phyloP scores from a whole-genome alignment of 108 stramenopile species.

The Phaeodactylum tricornutum region DNA sequence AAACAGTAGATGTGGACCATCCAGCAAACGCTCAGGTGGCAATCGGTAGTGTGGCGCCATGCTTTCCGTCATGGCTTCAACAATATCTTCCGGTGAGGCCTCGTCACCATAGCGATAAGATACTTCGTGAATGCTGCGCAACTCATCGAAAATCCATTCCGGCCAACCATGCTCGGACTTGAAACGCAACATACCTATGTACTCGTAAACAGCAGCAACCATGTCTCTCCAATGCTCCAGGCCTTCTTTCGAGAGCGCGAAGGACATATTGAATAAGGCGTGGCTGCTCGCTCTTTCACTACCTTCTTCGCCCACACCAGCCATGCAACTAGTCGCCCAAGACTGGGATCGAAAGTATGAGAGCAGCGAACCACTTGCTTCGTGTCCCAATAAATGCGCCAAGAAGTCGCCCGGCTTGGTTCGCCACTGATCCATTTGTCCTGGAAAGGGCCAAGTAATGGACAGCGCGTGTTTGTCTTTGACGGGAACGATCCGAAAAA shows the following conservation, averaged over 20 bases:
- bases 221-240: conserved; percentile 57
- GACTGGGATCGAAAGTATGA: conserved; percentile 41
- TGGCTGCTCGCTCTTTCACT: conserved; percentile 52
- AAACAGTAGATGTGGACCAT: conserved; percentile 59
- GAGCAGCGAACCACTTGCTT: conserved; percentile 66
- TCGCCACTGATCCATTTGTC: conserved; percentile 22
- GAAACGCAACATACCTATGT: conserved; percentile 70
- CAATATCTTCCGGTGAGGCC: conserved; percentile 58
- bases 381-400: conserved; percentile 78
- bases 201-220: conserved; percentile 44
- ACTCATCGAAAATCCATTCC: conserved; percentile 69
- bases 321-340: conserved; percentile 62
- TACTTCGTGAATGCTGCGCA: conserved; percentile 55
- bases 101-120: conserved; percentile 67
- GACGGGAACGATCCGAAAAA: conserved; percentile 69
- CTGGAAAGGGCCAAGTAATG: conserved; percentile 67
- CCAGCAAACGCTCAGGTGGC: conserved; percentile 64
- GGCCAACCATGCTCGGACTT: conserved; percentile 50
- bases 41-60: conserved; percentile 50
- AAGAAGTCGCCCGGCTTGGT: conserved; percentile 61
- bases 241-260: conserved; percentile 59
- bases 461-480: conserved; percentile 50
- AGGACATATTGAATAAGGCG: conserved; percentile 56
- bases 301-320: conserved; percentile 72
- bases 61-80: conserved; percentile 61